These are phyloP conservation scores for Piper betle DNA, from an alignment of 164 flowering plant genomes.

Conservation along the genomic window DNA sequence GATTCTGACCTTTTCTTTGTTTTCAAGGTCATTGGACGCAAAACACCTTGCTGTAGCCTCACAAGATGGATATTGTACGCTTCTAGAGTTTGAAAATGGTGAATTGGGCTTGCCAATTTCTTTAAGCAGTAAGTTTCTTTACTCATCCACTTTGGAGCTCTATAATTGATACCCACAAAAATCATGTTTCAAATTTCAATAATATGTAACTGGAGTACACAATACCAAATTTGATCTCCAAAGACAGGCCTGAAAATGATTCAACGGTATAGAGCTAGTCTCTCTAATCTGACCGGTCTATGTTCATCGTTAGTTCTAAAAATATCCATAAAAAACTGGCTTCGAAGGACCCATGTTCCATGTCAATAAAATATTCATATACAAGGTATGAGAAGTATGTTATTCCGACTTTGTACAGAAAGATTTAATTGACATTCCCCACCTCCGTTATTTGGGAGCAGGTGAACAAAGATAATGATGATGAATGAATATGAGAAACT, in stretches of 20 bases:
- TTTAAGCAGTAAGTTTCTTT: slow-evolving; percentile 32
- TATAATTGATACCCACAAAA: not conserved
- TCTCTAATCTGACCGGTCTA: no score
- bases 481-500: no score
- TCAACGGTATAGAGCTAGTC: not conserved
- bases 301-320: no score
- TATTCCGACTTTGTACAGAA: no score
- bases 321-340: no score
- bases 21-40: slow-evolving; percentile 62
- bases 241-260: not conserved
- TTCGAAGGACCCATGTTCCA: no score
- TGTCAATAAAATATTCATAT: no score
- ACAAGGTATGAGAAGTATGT: no score
- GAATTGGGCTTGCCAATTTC: slow-evolving; percentile 67
- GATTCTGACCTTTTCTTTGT: not conserved
- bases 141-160: not conserved
- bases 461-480: no score
- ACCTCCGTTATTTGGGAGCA: no score
- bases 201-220: not conserved
- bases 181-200: not conserved
- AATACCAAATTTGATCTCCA: not conserved
- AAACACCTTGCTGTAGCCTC: slow-evolving; percentile 69
- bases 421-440: no score
- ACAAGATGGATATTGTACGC: slow-evolving; percentile 87
- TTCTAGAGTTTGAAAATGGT: slow-evolving; percentile 64